Evolutionary conservation across 2,329 filamentous ascomycete species (phyloP).

Genomic region (Epichloe coenophiala): DNA sequence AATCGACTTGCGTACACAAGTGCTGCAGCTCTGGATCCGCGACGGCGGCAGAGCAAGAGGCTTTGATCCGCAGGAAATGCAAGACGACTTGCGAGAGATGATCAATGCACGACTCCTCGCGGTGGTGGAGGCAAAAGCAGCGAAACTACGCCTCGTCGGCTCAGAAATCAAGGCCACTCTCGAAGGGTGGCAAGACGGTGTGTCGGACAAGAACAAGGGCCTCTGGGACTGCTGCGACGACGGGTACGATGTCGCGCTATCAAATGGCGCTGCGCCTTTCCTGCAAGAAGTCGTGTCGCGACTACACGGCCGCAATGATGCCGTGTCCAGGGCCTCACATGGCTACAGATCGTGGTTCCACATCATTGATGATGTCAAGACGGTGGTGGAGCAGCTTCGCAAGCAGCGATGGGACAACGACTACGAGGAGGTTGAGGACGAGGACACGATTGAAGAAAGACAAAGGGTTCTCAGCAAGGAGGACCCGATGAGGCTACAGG

Average conservation of each 20-base stretch:
- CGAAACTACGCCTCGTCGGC: conserved; percentile 51
- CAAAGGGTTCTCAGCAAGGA: conserved; percentile 58
- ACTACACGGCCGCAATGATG: conserved; percentile 57
- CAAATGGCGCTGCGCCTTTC: conserved; percentile 52
- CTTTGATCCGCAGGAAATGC: conserved; percentile 53
- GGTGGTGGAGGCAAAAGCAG: conserved; percentile 49
- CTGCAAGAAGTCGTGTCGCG: conserved; percentile 55
- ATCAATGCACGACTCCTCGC: conserved; percentile 55
- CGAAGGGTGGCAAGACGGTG: conserved; percentile 42
- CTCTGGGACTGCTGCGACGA: conserved; percentile 49
- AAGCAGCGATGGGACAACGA: conserved; percentile 65
- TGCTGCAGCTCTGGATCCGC: conserved; percentile 64
- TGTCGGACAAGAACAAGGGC: conserved; percentile 34
- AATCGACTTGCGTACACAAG: conserved; percentile 52
- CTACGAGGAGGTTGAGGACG: conserved; percentile 59
- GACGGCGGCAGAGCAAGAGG: conserved; percentile 51
- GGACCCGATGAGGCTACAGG: conserved; percentile 51
- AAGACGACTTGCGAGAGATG: conserved; percentile 52
- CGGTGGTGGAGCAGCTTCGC: conserved; percentile 50
- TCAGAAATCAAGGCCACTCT: conserved; percentile 50
- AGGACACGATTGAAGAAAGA: conserved; percentile 52
- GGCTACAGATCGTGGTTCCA: conserved; percentile 60
- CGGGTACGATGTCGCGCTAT: conserved; percentile 51
- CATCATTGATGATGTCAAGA: conserved; percentile 54
- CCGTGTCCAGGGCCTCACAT: conserved; percentile 46